phyloP scores from a whole-genome alignment of 192 early-diverging fungal species.

The Bifiguratus adelaidae region DNA sequence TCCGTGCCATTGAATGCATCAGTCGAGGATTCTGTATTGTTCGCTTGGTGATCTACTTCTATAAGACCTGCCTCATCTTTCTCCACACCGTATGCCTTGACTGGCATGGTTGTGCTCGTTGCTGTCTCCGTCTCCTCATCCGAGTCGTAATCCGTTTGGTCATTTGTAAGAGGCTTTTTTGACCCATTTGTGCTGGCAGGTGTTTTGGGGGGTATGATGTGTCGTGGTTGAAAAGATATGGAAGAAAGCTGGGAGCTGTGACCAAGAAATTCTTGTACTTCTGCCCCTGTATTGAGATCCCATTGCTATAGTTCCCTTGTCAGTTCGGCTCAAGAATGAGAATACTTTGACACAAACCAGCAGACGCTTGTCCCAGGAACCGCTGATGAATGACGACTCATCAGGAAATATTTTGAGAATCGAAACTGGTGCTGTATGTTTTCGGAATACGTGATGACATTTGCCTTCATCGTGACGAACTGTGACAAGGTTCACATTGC shows the following conservation, averaged over 20 bases:
- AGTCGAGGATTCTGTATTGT: background rate
- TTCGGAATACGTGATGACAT: slow-evolving; percentile 68
- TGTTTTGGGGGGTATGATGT: background rate
- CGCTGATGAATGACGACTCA: slow-evolving; percentile 75
- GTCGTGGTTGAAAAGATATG: slow-evolving; percentile 54
- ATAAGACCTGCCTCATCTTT: background rate
- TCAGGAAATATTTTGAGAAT: slow-evolving; percentile 70
- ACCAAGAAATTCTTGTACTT: slow-evolving; percentile 58
- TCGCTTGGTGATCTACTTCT: background rate
- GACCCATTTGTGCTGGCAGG: background rate
- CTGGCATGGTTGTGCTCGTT: background rate
- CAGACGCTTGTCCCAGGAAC: slow-evolving; percentile 90
- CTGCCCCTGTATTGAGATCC: slow-evolving; percentile 75
- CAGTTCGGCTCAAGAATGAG: background rate
- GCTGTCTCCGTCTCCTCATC: background rate
- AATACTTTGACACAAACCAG: slow-evolving; percentile 51
- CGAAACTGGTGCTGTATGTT: slow-evolving; percentile 80
- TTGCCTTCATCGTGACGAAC: slow-evolving; percentile 92
- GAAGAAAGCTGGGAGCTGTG: slow-evolving; percentile 79
- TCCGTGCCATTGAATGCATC: slow-evolving; percentile 4
- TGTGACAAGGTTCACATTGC: slow-evolving; percentile 76
- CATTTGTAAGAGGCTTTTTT: slow-evolving; percentile 3
- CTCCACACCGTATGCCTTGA: background rate
- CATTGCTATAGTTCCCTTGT: slow-evolving; percentile 35
- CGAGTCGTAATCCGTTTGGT: too few species aligned